Evolutionary conservation across 2,329 filamentous ascomycete genomes (phyloP).

Genomic region (Phoma sp.): DNA sequence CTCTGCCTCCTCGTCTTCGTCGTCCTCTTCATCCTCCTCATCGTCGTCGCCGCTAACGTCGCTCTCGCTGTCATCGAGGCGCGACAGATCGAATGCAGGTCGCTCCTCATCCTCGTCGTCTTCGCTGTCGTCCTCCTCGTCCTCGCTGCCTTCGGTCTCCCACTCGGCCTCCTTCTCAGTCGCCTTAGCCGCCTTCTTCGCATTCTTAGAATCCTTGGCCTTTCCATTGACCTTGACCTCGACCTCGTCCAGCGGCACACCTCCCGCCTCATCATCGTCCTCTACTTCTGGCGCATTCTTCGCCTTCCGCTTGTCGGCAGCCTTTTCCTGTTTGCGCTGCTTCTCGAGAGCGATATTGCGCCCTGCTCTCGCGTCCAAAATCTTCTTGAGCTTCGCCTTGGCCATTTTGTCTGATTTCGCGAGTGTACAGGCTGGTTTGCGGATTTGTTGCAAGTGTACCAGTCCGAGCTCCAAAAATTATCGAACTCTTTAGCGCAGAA

Average conservation of each 20-base stretch:
- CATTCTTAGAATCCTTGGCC: slow-evolving; percentile 38
- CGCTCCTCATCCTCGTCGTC: slow-evolving; percentile 37
- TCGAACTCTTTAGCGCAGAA: slow-evolving; percentile 46
- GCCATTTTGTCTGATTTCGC: slow-evolving; percentile 40
- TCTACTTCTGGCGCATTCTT: slow-evolving; percentile 31
- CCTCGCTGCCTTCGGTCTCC: slow-evolving; percentile 42
- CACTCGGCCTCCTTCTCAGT: slow-evolving; percentile 36
- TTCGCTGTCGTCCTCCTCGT: slow-evolving; percentile 49
- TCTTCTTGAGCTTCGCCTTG: slow-evolving; percentile 61
- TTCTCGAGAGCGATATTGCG: slow-evolving; percentile 77
- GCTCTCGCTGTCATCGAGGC: slow-evolving; percentile 50
- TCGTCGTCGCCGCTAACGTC: slow-evolving; percentile 46
- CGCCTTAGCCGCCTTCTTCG: slow-evolving; percentile 41
- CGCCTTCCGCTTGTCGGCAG: slow-evolving; percentile 57
- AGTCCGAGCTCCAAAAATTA: slow-evolving; percentile 37
- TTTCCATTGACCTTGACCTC: slow-evolving; percentile 38
- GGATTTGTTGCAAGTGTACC: slow-evolving; percentile 5
- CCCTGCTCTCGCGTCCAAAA: slow-evolving; percentile 64
- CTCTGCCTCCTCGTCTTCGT: slow-evolving; percentile 77
- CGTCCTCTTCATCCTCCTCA: slow-evolving; percentile 58
- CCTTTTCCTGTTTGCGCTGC: slow-evolving; percentile 71
- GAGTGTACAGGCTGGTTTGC: background rate
- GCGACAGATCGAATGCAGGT: slow-evolving; percentile 35
- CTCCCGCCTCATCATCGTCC: slow-evolving; percentile 33
- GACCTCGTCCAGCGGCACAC: slow-evolving; percentile 38